These are phyloP conservation scores for Populus euphratica DNA, from an alignment of 345 rosid genomes.

Conservation along the genomic window DNA sequence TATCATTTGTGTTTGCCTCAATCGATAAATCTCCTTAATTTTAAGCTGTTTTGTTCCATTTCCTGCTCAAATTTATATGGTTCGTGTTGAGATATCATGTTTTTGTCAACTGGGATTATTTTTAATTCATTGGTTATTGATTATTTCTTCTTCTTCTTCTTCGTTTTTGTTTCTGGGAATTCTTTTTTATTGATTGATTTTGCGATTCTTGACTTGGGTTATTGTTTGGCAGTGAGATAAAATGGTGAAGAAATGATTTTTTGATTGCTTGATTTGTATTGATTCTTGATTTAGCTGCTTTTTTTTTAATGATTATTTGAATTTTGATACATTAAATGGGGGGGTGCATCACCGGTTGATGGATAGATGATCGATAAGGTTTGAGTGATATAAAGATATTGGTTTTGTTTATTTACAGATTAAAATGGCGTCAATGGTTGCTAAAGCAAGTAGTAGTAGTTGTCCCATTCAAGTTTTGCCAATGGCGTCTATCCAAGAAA, in stretches of 20 bases:
- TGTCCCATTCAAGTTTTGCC: constrained; percentile 40
- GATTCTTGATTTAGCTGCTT: constrained; percentile 10
- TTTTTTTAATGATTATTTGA: background rate
- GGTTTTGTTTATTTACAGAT: constrained; percentile 34
- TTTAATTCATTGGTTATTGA: constrained; percentile 17
- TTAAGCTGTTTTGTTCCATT: constrained; percentile 23
- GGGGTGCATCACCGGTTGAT: constrained; percentile 12
- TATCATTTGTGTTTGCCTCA: background rate
- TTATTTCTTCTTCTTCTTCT: too few species aligned
- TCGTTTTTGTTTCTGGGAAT: constrained; percentile 3
- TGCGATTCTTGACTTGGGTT: constrained; percentile 13
- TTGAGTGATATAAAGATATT: constrained; percentile 5
- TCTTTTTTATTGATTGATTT: constrained; percentile 16
- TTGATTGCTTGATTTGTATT: constrained; percentile 10
- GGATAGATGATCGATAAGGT: constrained; percentile 8
- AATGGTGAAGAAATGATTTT: background rate
- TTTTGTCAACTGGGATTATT: constrained; percentile 21
- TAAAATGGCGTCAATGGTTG: constrained; percentile 60
- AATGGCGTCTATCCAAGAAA: constrained; percentile 59
- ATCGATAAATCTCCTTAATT: background rate
- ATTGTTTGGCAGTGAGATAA: constrained; percentile 14
- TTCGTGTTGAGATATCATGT: background rate
- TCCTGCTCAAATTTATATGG: constrained; percentile 1
- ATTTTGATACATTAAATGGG: constrained; percentile 9
- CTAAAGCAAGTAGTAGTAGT: constrained; percentile 42